A percentile compares a stretch with the other conserved stretches of the same genome.
Evolutionary conservation across 2,329 filamentous ascomycete species (phyloP).

Genomic region (Calonectria pseudoturangicola): DNA sequence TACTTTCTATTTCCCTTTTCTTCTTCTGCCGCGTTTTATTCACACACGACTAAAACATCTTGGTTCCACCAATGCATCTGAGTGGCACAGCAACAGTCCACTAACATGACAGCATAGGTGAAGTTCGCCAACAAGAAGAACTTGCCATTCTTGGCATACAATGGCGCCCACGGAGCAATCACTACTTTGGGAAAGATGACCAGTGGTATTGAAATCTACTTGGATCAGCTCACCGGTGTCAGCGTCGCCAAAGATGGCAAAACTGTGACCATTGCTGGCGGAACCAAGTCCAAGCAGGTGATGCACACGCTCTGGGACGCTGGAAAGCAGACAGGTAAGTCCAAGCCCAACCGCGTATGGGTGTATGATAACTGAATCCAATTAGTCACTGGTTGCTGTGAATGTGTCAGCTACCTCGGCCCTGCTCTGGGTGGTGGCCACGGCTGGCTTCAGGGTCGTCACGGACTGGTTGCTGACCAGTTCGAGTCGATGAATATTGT

Average conservation of each 20-base stretch:
- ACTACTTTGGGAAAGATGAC: slow-evolving; percentile 69
- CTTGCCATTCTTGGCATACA: slow-evolving; percentile 71
- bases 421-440: slow-evolving; percentile 57
- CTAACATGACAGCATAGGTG: slow-evolving; percentile 46
- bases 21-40: not conserved
- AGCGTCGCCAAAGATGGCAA: slow-evolving; percentile 64
- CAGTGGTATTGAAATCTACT: slow-evolving; percentile 69
- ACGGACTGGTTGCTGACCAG: slow-evolving; percentile 58
- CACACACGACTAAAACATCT: not conserved
- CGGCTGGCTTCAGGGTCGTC: slow-evolving; percentile 55
- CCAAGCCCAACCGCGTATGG: no score
- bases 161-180: slow-evolving; percentile 71
- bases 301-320: slow-evolving; percentile 69
- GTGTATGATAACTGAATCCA: not conserved
- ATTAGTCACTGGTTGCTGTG: slow-evolving; percentile 51
- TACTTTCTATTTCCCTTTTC: no score
- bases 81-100: not conserved
- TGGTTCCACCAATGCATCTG: slow-evolving; percentile 3
- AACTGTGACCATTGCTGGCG: slow-evolving; percentile 68
- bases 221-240: slow-evolving; percentile 66
- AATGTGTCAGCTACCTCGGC: slow-evolving; percentile 56
- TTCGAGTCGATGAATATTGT: slow-evolving; percentile 59
- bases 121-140: slow-evolving; percentile 67
- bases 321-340: slow-evolving; percentile 69
- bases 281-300: slow-evolving; percentile 66